Evolutionary conservation across 768 basidiomycete species (phyloP).

Genomic region (Termitomyces sp.): DNA sequence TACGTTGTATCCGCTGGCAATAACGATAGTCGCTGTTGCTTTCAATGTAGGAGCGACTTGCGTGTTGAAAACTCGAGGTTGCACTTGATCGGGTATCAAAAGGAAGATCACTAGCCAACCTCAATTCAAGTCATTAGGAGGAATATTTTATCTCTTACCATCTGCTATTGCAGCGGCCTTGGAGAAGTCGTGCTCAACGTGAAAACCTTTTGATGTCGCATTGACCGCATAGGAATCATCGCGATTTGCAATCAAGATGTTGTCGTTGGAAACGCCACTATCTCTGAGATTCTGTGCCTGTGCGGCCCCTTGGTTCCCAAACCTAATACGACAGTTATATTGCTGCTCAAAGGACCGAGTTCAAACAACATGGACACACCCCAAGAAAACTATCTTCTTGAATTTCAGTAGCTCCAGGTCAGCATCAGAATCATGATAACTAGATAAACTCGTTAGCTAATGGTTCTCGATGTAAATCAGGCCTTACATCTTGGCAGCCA

Average conservation of each 20-base stretch:
- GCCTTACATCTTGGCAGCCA: slow-evolving; percentile 54
- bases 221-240: slow-evolving; percentile 52
- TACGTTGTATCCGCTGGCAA: slow-evolving; percentile 65
- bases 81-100: slow-evolving; percentile 60
- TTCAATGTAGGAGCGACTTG: slow-evolving; percentile 47
- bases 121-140: background rate
- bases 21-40: slow-evolving; percentile 41
- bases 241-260: slow-evolving; percentile 54
- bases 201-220: slow-evolving; percentile 52
- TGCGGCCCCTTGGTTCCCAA: slow-evolving; percentile 63
- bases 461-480: background rate
- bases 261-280: slow-evolving; percentile 55
- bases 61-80: slow-evolving; percentile 58
- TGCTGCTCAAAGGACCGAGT: background rate
- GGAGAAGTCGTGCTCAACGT: slow-evolving; percentile 49
- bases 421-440: slow-evolving; percentile 62
- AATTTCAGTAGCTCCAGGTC: slow-evolving; percentile 39
- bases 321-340: slow-evolving; percentile 26
- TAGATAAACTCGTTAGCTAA: slow-evolving; percentile 14
- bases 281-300: slow-evolving; percentile 66
- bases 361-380: slow-evolving; percentile 27
- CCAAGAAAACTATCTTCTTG: slow-evolving; percentile 57
- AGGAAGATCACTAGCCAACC: slow-evolving; percentile 46
- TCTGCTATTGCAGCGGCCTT: slow-evolving; percentile 54
- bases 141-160: slow-evolving; percentile 26